Base-by-base conservation (phyloP, 768 basidiomycete species). In the Mycena olivaceomarginata region DNA sequence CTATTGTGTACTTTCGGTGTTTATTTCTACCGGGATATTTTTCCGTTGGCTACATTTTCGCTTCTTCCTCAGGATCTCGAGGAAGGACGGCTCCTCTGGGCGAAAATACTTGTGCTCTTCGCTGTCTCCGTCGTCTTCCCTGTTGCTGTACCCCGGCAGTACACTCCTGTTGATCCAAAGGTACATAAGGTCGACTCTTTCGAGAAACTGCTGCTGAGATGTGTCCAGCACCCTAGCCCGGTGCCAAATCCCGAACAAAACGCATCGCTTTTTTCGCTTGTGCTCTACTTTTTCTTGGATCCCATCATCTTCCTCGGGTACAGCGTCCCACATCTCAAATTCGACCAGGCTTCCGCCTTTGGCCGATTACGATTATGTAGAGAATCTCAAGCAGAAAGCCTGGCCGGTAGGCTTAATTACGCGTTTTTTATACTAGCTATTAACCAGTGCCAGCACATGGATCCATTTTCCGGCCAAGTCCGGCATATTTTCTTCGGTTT, bases 271-370 rank as follows among this genome's bases (percentile, higher is more conserved):
- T 82, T 91, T 39, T 90, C 87, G 6, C 77, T 85, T 13, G 43
- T 89, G 25, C 80, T 88, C 6, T 94, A 89, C 81, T 83, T 85
- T 15, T 95, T 89, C 84, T 82, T 94, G 73, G 91, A 94, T 75
- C 87, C 87, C 4, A 83, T 91, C 51, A 84, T 94, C 31, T 86
- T 85, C 72, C 80, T 84, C 11, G 91, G 87, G 0, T 87, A 88
- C 77, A 82, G 85, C 16, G 80, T 88, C 20, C 79, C 88, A 9
- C 91, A 91, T 80, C 80, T 93, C 9, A 80, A 88, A 0, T 84
- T 85, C 51, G 92, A 94, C 53, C 82, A 93, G n/a, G 68, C 84
- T 94, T 53, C 93, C 93, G 12, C 92, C 91, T 5, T 89, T 94
- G 83, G 89, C 90, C 2, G 92, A 94, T 77, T 90, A 91, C 69